phyloP scores from a whole-genome alignment of 192 early-diverging fungal genomes.

The Gaertneriomyces sp. region DNA sequence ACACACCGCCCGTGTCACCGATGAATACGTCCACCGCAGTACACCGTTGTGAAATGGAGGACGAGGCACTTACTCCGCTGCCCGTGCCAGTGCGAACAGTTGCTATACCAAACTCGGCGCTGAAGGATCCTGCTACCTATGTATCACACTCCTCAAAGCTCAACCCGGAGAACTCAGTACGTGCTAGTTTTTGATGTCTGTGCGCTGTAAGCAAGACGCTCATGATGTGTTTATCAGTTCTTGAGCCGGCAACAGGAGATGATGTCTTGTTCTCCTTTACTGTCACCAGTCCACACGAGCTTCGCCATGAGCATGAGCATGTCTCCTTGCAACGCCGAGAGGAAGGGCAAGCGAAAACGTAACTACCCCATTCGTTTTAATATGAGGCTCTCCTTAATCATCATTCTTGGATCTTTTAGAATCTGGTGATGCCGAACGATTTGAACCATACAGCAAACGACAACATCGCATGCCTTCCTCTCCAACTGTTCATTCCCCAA shows the following conservation, averaged over 20 bases:
- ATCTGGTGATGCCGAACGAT: conserved; percentile 31
- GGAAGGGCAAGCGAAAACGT: conserved; percentile 42
- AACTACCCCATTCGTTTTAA: not conserved
- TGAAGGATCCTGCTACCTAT: conserved; percentile 42
- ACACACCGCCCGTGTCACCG: no score
- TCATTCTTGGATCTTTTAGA: not conserved
- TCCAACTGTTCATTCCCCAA: conserved; percentile 20
- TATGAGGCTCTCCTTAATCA: no score
- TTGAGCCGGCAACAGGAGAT: conserved; percentile 15
- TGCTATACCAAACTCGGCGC: conserved; percentile 30
- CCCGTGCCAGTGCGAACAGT: conserved; percentile 28
- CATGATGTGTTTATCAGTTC: not conserved
- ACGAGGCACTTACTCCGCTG: no score
- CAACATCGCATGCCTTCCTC: conserved; percentile 29
- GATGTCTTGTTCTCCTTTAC: conserved; percentile 27
- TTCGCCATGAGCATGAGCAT: conserved; percentile 15
- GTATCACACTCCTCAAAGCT: conserved; percentile 37
- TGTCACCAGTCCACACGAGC: conserved; percentile 34
- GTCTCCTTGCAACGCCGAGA: conserved; percentile 14
- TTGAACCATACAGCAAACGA: conserved; percentile 38
- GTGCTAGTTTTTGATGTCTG: not conserved
- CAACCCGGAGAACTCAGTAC: conserved; percentile 41
- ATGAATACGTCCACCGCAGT: no score
- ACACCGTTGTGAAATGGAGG: no score
- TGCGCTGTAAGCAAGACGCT: no score